A percentile compares a stretch with the other conserved stretches of the same genome.
These are phyloP conservation scores for Pyricularia pennisetigena DNA, from an alignment of 2,329 filamentous ascomycete genomes.

Conservation along the genomic window DNA sequence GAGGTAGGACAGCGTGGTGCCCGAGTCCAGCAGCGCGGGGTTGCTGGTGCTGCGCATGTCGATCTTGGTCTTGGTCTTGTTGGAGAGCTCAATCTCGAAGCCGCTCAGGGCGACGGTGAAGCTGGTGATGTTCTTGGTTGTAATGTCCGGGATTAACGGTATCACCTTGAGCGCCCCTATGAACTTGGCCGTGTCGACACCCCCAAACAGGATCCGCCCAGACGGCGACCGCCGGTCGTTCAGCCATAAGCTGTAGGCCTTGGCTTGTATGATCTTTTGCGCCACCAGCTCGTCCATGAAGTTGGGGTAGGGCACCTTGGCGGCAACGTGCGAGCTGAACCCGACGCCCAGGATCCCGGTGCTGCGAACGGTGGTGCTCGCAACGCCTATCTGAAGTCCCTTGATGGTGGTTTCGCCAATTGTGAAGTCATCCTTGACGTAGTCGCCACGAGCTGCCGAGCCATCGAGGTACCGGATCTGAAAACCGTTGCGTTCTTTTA, in stretches of 20 bases:
- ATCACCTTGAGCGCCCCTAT: constrained; percentile 44
- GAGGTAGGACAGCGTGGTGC: constrained; percentile 55
- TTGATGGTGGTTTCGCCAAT: constrained; percentile 39
- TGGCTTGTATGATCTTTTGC: constrained; percentile 50
- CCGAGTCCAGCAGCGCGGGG: constrained; percentile 55
- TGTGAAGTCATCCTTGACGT: constrained; percentile 44
- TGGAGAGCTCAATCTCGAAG: constrained; percentile 27
- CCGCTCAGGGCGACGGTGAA: constrained; percentile 28
- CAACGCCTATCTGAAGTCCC: constrained; percentile 46
- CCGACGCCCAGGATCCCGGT: constrained; percentile 51
- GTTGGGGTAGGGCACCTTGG: constrained; percentile 37
- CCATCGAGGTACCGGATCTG: constrained; percentile 52
- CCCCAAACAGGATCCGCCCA: constrained; percentile 59
- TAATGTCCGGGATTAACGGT: constrained; percentile 37
- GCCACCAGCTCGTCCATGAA: constrained; percentile 55
- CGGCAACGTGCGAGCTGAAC: constrained; percentile 39
- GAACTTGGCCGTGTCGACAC: constrained; percentile 59
- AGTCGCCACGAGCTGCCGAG: constrained; percentile 43
- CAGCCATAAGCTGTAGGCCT: constrained; percentile 61
- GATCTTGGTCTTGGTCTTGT: constrained; percentile 21
- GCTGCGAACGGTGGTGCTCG: constrained; percentile 33
- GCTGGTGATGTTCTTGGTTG: constrained; percentile 26
- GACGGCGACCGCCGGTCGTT: constrained; percentile 42
- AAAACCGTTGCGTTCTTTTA: constrained; percentile 35
- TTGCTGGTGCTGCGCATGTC: constrained; percentile 17